Evolutionary conservation across 2,329 filamentous ascomycete species (phyloP), one percentile per base, ranked within the genome.

Genomic region (Penicillium sp.): DNA sequence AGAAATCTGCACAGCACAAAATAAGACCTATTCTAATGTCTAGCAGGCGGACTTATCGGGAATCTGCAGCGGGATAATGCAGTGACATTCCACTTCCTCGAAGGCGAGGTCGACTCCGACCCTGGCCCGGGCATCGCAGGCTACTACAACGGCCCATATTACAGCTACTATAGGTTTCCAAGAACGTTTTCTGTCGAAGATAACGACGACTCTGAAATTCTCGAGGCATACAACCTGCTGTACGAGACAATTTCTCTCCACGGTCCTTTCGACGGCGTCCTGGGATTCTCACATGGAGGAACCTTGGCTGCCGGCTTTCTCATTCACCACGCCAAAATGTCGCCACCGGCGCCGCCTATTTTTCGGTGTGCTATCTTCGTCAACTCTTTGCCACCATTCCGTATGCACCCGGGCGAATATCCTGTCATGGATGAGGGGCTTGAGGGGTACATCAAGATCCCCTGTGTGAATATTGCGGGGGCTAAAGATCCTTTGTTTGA

Each of bases 231-330:
- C 38, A 55, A 63, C 27, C 47, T 60, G 10, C 55, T 69, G 22
- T 60, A 63, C 41, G 62, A 67, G 22, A 55, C 60, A 38, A 61
- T 71, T 28, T 51, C 56, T 8, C 18, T 54, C 31, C 30, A 56
- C 31, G 68, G 55, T 11, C 60, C 52, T 20, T 62, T 56, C 28
- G 69, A 72, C 33, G 68, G 67, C 6, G 50, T 70, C 36, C 53
- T 71, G 18, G 69, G 69, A 25, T 72, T 71, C 54, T 69, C 65
- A 10, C 67, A 72, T 35, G 69, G 69, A 7, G 69, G 62, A 13
- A 67, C 67, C 10, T 50, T 71, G 30, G 68, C 68, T 2, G 58
- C 62, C 3, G 58, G 57, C 2, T 67, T 65, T 36, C 56, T 72
- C 16, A 58, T 66, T 31, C 61, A 69, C 14, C 61, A 66, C 24